Base-by-base conservation (phyloP, 2,329 filamentous ascomycete genomes). In the Bipolaris bicolor region DNA sequence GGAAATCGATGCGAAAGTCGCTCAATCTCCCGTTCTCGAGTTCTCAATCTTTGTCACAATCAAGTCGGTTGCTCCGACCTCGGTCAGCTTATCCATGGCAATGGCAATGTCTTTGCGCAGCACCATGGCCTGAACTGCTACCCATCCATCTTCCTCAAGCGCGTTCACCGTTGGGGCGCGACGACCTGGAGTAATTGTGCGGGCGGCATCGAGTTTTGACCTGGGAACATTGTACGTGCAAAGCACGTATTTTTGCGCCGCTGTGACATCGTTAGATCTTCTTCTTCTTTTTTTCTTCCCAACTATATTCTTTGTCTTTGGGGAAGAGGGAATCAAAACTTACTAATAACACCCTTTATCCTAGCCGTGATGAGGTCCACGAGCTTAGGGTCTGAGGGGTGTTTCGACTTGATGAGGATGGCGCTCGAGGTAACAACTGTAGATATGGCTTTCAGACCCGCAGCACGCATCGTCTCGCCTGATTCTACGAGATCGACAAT, bases 401-500 rank as follows among this genome's bases (percentile, higher is more conserved):
- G 85, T 74, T 89, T 92, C 40, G 92, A 97, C 81, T 94, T 94
- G 82, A 99, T 93, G 57, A 99, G 85, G 46, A 97, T 89, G 31
- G 95, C 93, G 16, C 89, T 91, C 53, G 90, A 93, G 55, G 92
- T 88, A 49, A 97, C 85, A 24, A 99, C 92, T 2, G 95, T 99
- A 68, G 95, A 92, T 68, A 98, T 97, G 55, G 94, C 89, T 79
- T 92, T 93, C 49, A 99, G 84, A 22, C 95, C 95, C 41, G 94
- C 94, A 18, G 94, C 95, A 72, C 91, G 90, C 95, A 99, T 99
- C 0, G 95, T 99, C 79, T 98, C 94, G 55, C 95, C 95, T 18
- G 95, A 98, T 82, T 99, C 94, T 73, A 99, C 95, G 56, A 99
- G 87, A 80, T 99, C 95, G 45, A 99, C 92, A 75, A 99, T 97